These are phyloP conservation scores for Secale cereale DNA, from an alignment of 176 grass and related monocot genomes.

Conservation along the genomic window DNA sequence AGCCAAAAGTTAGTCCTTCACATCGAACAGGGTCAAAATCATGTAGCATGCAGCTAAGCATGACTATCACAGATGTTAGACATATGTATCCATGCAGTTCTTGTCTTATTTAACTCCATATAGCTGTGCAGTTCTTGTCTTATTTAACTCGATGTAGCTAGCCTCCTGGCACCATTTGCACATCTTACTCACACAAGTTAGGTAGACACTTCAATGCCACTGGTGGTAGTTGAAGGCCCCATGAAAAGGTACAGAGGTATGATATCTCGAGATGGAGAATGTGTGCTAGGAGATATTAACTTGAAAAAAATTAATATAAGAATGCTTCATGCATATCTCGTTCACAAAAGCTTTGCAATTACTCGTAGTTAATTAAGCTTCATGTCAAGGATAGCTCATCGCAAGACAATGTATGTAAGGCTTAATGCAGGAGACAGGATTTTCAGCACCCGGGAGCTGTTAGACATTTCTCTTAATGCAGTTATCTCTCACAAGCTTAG, in stretches of 20 bases:
- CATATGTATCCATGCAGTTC: neutral
- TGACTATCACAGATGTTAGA: neutral
- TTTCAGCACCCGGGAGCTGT: too few relatives aligned
- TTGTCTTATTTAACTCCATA: slow-evolving; percentile 23
- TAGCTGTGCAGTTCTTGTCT: neutral
- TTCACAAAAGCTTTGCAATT: neutral
- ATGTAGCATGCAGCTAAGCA: slow-evolving; percentile 9
- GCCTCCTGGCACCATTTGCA: neutral
- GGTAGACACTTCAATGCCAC: slow-evolving; percentile 5
- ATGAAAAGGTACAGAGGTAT: slow-evolving; percentile 7
- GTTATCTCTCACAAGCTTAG: neutral
- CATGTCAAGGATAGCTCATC: neutral
- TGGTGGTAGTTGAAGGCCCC: neutral
- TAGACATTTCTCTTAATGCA: too few relatives aligned
- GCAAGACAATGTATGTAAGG: neutral
- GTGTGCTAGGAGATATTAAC: neutral
- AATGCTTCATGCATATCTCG: neutral
- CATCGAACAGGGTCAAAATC: slow-evolving; percentile 3
- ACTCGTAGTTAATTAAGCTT: neutral
- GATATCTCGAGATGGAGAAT: neutral
- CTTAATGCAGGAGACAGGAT: neutral
- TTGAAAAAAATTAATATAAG: neutral
- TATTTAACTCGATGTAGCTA: slow-evolving; percentile 25
- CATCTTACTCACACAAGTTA: slow-evolving; percentile 28
- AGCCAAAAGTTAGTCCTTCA: slow-evolving; percentile 3